These are phyloP conservation scores for Carex littledalei DNA, from an alignment of 176 grass and related monocot species.

Conservation along the genomic window DNA sequence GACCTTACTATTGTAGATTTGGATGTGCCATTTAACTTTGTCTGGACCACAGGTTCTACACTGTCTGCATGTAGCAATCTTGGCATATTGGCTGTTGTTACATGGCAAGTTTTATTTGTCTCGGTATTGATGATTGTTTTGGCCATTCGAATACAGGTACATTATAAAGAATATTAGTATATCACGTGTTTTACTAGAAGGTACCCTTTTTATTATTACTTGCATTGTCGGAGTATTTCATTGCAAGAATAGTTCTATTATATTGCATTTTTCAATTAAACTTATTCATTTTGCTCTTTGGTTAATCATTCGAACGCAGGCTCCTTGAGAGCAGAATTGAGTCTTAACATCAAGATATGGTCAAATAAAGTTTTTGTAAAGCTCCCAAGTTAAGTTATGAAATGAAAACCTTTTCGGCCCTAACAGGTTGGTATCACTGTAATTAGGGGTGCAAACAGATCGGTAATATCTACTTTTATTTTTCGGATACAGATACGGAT, in stretches of 20 bases:
- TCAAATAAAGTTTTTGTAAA: no score
- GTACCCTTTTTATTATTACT: not conserved
- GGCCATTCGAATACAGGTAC: slow-evolving; percentile 69
- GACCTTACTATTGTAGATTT: slow-evolving; percentile 86
- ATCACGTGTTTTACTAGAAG: not conserved
- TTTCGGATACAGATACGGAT: no score
- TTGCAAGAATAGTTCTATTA: not conserved
- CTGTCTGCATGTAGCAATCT: slow-evolving; percentile 72
- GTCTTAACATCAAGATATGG: not conserved
- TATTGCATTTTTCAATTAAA: not conserved
- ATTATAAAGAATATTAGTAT: not conserved
- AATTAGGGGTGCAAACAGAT: no score
- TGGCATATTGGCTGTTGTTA: slow-evolving; percentile 76
- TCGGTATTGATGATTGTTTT: slow-evolving; percentile 55
- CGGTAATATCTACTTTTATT: no score
- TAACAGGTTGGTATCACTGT: not conserved
- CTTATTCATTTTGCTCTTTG: not conserved
- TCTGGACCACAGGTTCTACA: slow-evolving; percentile 41
- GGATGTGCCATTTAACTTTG: slow-evolving; percentile 72
- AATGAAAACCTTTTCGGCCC: not conserved
- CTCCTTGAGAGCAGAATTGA: not conserved
- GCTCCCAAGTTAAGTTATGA: not conserved
- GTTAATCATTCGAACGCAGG: not conserved
- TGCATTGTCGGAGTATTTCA: not conserved
- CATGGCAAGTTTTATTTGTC: slow-evolving; percentile 89